Base-by-base conservation (phyloP, 2,329 filamentous ascomycete genomes). In the Colletotrichum sp. region DNA sequence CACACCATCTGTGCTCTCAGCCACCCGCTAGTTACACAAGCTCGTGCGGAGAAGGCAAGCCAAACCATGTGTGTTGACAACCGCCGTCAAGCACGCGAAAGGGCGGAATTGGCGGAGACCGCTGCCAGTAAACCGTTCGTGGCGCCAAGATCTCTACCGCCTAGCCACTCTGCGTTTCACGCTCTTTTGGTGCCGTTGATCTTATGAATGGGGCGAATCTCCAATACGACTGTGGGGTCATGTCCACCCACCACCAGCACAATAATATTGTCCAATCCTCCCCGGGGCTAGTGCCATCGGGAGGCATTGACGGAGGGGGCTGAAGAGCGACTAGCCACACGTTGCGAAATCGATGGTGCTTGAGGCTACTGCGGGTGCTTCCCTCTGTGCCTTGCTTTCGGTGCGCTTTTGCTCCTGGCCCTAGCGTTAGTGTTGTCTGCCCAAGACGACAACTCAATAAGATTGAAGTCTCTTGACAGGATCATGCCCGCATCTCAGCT, bases 301-400 rank as follows among this genome's bases (percentile, higher is more conserved):
- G 15, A 55, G 28, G 68, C 68, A 70, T 70, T 52, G 28, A 63
- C 44, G 55, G 57, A 71, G 32, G 32, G 59, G 34, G 25, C 28
- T 5, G 27, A 61, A 63, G 15, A 36, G 64, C 30, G 73, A 57
- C 68, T 74, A 59, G 72, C 63, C 27, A 60, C 52, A 28, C 32
- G 52, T 13, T 48, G n/a, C 30, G 44, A 27, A 69, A 68, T 48
- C 59, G 59, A 75, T 44, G 57, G 73, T 64, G 73, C 59, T 55
- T 13, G 64, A 75, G 69, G 13, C 73, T 75, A 73, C 73, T 73
- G 73, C 70, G 36, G 34, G 48, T 60, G 48, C 19, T n/a, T 48
- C 64, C 28, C 48, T 34, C 32, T 67, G 71, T 76, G 74, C 74
- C 74, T 76, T 76, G 74, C 65, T 74, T 76, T 68, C 70, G 55